Percentiles rank a stretch among this genome's conserved stretches.
phyloP scores from a whole-genome alignment of 2,329 filamentous ascomycete genomes.

The Aspergillus flavus region DNA sequence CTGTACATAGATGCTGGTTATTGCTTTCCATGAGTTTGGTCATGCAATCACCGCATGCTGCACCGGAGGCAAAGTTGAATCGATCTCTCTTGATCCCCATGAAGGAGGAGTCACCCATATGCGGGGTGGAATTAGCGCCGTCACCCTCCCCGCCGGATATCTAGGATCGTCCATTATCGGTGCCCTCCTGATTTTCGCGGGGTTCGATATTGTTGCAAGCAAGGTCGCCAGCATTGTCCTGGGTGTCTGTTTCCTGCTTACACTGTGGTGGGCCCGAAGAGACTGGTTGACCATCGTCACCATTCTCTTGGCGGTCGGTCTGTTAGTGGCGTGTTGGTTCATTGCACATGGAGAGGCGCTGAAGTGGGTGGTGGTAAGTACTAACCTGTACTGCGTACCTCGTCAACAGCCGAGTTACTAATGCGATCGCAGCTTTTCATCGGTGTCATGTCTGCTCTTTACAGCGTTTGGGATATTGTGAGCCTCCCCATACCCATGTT shows the following conservation, averaged over 20 bases:
- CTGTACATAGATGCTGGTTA: constrained; percentile 69
- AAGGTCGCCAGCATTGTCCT: constrained; percentile 76
- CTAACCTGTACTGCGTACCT: constrained; percentile 2
- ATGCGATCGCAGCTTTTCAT: constrained; percentile 64
- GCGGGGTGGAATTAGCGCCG: constrained; percentile 68
- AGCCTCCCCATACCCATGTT: constrained; percentile 27
- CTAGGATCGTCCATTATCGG: constrained; percentile 77
- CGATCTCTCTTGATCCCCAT: constrained; percentile 72
- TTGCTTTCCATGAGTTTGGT: constrained; percentile 79
- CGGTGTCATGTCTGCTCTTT: constrained; percentile 78
- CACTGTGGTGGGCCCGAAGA: constrained; percentile 76
- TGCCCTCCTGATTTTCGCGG: constrained; percentile 75
- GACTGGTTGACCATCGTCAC: constrained; percentile 78
- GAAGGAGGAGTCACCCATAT: constrained; percentile 80
- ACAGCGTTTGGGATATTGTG: constrained; percentile 80
- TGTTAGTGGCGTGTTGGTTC: constrained; percentile 77
- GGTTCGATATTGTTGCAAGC: constrained; percentile 78
- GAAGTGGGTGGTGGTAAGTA: constrained; percentile 67
- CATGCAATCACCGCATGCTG: constrained; percentile 73
- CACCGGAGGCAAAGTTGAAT: constrained; percentile 73
- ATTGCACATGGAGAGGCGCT: constrained; percentile 74
- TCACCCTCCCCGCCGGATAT: constrained; percentile 78
- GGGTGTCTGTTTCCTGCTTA: constrained; percentile 74
- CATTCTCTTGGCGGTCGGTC: constrained; percentile 67
- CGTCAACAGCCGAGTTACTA: neutral